phyloP scores from a whole-genome alignment of 2,329 filamentous ascomycete genomes.

The Rhexocercosporidium sp. region DNA sequence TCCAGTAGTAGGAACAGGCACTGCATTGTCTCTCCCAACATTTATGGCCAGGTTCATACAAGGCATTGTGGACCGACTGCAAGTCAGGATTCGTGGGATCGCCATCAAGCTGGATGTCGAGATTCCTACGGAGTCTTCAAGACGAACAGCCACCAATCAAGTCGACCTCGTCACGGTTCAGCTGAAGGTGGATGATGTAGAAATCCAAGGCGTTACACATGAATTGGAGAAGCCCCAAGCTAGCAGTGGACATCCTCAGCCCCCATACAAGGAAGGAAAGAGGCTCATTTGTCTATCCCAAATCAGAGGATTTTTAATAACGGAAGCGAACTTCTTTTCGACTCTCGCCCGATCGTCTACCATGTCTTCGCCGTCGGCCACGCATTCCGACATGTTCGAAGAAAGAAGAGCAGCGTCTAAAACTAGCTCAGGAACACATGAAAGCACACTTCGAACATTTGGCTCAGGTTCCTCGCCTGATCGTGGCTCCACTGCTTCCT shows the following conservation, averaged over 20 bases:
- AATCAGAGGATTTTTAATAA: slow-evolving; percentile 68
- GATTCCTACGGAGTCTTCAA: slow-evolving; percentile 52
- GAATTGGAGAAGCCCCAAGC: slow-evolving; percentile 37
- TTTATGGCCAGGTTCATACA: slow-evolving; percentile 77
- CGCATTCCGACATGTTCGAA: slow-evolving; percentile 50
- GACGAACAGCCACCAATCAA: slow-evolving; percentile 45
- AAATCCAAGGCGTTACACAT: slow-evolving; percentile 68
- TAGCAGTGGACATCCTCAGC: slow-evolving; percentile 14
- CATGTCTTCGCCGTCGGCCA: slow-evolving; percentile 60
- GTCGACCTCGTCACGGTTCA: slow-evolving; percentile 66
- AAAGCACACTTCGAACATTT: slow-evolving; percentile 31
- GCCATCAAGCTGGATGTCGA: slow-evolving; percentile 69
- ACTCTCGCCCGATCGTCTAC: slow-evolving; percentile 62
- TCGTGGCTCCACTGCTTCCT: slow-evolving; percentile 26
- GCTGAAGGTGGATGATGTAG: slow-evolving; percentile 66
- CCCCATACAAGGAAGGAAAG: slow-evolving; percentile 64
- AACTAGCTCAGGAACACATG: slow-evolving; percentile 44
- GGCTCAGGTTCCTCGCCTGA: slow-evolving; percentile 32
- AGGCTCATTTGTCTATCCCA: slow-evolving; percentile 67
- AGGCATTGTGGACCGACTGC: slow-evolving; percentile 73
- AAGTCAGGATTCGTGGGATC: slow-evolving; percentile 69
- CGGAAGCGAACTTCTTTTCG: slow-evolving; percentile 70
- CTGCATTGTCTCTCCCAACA: slow-evolving; percentile 68
- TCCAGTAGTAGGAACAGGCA: slow-evolving; percentile 71
- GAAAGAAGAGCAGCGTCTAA: slow-evolving; percentile 38